Conservation (phyloP, 2,329 filamentous ascomycete genomes). For the Calonectria honghensis region DNA sequence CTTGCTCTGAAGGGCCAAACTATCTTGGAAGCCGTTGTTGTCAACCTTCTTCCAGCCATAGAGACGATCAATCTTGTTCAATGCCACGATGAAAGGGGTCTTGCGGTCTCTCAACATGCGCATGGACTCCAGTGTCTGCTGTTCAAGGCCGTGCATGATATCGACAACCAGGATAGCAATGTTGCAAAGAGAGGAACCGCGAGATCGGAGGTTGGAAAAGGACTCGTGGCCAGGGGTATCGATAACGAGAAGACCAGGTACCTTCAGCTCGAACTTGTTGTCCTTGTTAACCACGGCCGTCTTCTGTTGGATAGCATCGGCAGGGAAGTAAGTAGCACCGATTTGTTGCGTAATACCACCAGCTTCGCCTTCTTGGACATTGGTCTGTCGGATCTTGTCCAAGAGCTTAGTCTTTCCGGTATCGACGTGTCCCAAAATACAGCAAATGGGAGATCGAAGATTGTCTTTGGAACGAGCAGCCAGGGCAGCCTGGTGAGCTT, state of each 20-base stretch:
- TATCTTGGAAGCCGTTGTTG: slow-evolving; percentile 98
- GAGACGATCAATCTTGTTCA: slow-evolving; percentile 99
- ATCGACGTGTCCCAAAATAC: slow-evolving; percentile 99
- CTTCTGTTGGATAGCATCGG: slow-evolving; percentile 94
- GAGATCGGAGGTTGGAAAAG: slow-evolving; percentile 97
- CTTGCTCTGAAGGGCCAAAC: slow-evolving; percentile 91
- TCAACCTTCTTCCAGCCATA: slow-evolving; percentile 99
- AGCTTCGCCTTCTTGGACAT: slow-evolving; percentile 98
- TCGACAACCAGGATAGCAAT: slow-evolving; percentile 99
- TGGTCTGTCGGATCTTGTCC: slow-evolving; percentile 98
- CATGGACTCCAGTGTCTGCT: slow-evolving; percentile 98
- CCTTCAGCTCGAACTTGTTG: slow-evolving; percentile 94
- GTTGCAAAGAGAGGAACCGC: slow-evolving; percentile 98
- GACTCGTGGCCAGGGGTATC: slow-evolving; percentile 99
- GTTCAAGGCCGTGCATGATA: slow-evolving; percentile 99
- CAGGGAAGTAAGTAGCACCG: slow-evolving; percentile 98
- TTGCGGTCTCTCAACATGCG: slow-evolving; percentile 92
- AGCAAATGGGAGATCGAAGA: slow-evolving; percentile 97
- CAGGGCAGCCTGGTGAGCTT: slow-evolving; percentile 92
- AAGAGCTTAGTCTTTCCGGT: slow-evolving; percentile 99
- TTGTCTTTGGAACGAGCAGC: slow-evolving; percentile 95
- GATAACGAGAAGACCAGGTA: slow-evolving; percentile 96
- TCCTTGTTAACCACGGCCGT: slow-evolving; percentile 95
- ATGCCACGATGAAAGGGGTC: slow-evolving; percentile 97
- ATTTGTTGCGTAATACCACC: slow-evolving; percentile 99